A percentile compares a stretch with the other conserved stretches of the same genome.
These are phyloP conservation scores for Puccinia hordei DNA, from an alignment of 1,284 basidiomycete species.

Conservation along the genomic window DNA sequence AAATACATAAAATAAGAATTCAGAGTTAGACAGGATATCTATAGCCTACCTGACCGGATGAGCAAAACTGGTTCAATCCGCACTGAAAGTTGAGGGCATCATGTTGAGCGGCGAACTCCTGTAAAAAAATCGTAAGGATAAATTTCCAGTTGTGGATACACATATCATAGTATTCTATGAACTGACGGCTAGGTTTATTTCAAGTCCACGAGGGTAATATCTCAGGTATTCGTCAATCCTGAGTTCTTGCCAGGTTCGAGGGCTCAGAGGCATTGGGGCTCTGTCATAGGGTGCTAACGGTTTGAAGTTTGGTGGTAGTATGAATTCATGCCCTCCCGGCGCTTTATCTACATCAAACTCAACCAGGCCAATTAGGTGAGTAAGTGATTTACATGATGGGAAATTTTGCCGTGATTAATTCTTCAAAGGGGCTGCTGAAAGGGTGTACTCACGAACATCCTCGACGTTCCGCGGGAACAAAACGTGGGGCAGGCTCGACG, in stretches of 20 bases:
- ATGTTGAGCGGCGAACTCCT: not conserved
- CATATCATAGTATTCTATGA: not conserved
- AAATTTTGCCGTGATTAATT: not conserved
- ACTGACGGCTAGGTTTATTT: not conserved
- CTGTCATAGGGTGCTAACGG: not conserved
- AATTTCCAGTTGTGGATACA: not conserved
- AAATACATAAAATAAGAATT: not conserved
- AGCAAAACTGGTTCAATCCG: not conserved
- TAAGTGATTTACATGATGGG: too few relatives aligned
- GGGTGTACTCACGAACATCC: not conserved
- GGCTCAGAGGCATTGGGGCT: not conserved
- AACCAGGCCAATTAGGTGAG: not conserved
- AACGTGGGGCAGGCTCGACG: not conserved
- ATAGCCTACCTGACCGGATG: not conserved
- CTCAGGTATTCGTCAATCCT: constrained; percentile 19
- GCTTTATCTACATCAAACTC: not conserved
- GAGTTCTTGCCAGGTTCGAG: constrained; percentile 33
- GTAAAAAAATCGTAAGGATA: not conserved
- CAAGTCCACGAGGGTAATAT: constrained; percentile 10
- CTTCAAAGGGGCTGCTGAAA: too few relatives aligned
- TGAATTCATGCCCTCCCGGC: not conserved
- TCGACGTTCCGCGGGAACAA: not conserved
- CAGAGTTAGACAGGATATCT: not conserved
- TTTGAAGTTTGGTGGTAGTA: not conserved
- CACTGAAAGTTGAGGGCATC: not conserved